Percentiles rank a stretch among this genome's conserved stretches.
Conservation (phyloP, 805 yeast species). For the Saccharomycodes ludwigii region DNA sequence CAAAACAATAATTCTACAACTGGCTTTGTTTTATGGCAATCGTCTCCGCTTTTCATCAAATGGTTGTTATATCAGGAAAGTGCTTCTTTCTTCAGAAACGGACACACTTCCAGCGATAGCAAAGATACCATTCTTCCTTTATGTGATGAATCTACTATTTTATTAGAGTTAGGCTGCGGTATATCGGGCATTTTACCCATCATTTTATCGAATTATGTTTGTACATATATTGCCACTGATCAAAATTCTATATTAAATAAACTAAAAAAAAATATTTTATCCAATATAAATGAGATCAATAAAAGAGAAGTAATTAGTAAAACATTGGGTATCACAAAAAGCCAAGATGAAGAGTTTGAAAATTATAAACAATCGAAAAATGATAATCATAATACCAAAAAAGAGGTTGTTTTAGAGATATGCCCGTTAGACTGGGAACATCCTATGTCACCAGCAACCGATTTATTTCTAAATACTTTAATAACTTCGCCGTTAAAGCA, state of each 20-base stretch:
- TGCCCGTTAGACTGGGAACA: constrained; percentile 22
- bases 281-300: constrained; percentile 16
- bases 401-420: constrained; percentile 13
- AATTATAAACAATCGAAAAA: constrained; percentile 2
- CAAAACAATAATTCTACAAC: constrained; percentile 25
- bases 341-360: not conserved
- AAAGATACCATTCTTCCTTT: no score
- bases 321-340: constrained; percentile 5
- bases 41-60: constrained; percentile 20
- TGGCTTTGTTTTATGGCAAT: constrained; percentile 25
- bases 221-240: constrained; percentile 19
- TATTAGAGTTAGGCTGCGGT: constrained; percentile 24
- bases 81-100: no score
- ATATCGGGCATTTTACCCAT: constrained; percentile 19
- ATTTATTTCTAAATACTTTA: not conserved
- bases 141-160: no score
- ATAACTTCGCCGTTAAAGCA: constrained; percentile 2
- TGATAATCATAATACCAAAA: not conserved
- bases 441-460: constrained; percentile 6
- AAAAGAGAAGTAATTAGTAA: constrained; percentile 10
- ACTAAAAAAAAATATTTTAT: constrained; percentile 16
- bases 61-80: constrained; percentile 24
- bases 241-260: constrained; percentile 20
- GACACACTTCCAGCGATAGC: no score
- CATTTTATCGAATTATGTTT: constrained; percentile 19